Evolutionary conservation across 2,329 filamentous ascomycete species (phyloP).

Genomic region (Exophiala sp.): DNA sequence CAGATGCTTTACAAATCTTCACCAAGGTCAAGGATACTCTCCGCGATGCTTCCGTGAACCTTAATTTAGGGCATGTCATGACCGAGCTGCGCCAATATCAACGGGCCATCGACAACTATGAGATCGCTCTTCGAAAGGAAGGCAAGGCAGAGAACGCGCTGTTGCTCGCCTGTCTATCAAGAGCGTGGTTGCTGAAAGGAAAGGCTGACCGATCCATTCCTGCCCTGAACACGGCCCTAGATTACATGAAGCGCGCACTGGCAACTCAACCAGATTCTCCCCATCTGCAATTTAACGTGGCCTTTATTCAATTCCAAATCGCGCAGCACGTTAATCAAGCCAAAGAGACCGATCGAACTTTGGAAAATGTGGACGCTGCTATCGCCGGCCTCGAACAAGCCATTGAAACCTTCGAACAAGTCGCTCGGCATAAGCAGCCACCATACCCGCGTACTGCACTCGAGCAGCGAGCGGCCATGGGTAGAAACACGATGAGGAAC

Average conservation of each 20-base stretch:
- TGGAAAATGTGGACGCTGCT: conserved; percentile 75
- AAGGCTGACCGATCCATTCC: conserved; percentile 59
- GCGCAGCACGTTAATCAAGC: conserved; percentile 72
- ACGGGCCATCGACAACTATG: conserved; percentile 90
- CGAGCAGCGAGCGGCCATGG: conserved; percentile 96
- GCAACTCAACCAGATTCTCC: conserved; percentile 73
- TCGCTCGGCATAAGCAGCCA: conserved; percentile 58
- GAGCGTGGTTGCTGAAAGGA: conserved; percentile 78
- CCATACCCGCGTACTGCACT: conserved; percentile 88
- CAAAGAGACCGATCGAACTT: conserved; percentile 67
- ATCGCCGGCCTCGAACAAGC: conserved; percentile 76
- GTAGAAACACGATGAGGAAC: conserved; percentile 84
- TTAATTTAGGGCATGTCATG: conserved; percentile 91
- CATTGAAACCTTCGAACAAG: conserved; percentile 61
- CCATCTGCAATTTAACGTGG: conserved; percentile 95
- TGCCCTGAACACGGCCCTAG: conserved; percentile 59
- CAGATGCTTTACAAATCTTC: conserved; percentile 76
- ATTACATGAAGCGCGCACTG: conserved; percentile 62
- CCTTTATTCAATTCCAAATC: conserved; percentile 93
- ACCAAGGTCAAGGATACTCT: conserved; percentile 85
- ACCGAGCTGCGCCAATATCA: conserved; percentile 83
- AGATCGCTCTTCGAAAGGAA: conserved; percentile 73
- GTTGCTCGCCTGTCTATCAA: conserved; percentile 78
- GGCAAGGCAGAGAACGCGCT: conserved; percentile 49
- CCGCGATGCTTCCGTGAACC: conserved; percentile 77